Conservation (phyloP, 1,284 basidiomycete species). For the Waitea zeae region DNA sequence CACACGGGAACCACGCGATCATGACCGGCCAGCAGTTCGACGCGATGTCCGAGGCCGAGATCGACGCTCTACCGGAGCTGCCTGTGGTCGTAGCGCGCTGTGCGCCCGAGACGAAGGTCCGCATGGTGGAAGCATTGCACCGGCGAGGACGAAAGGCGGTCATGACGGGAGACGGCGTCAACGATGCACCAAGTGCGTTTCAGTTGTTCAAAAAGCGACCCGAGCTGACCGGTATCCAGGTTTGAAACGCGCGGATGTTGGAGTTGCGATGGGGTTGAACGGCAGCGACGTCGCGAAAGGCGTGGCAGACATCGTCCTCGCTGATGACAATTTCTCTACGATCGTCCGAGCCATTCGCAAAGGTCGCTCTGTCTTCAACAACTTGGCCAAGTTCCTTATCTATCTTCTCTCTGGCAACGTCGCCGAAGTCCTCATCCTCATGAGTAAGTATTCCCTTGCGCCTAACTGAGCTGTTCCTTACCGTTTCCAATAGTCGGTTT, state of each 20-base stretch:
- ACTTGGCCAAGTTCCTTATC: conserved; percentile 25
- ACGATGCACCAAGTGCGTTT: no score
- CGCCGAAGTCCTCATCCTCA: conserved; percentile 39
- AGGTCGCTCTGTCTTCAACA: conserved; percentile 31
- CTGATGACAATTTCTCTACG: conserved; percentile 59
- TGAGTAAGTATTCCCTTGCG: conserved; percentile 40
- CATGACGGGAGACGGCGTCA: no score
- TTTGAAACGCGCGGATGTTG: conserved; percentile 45
- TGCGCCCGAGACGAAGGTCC: conserved; percentile 26
- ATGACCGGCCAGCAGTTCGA: conserved; percentile 48
- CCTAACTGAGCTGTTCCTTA: no score
- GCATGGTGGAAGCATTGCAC: conserved; percentile 37
- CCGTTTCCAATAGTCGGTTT: conserved; percentile 53
- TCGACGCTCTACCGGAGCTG: conserved; percentile 34
- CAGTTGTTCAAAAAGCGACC: no score
- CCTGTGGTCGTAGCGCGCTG: conserved; percentile 43
- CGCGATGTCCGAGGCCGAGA: conserved; percentile 37
- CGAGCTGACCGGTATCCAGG: conserved; percentile 40
- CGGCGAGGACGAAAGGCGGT: conserved; percentile 27
- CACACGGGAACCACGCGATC: conserved; percentile 16
- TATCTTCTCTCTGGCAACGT: conserved; percentile 41
- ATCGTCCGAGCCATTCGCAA: conserved; percentile 52
- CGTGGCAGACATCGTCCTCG: conserved; percentile 43
- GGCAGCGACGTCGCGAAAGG: conserved; percentile 58
- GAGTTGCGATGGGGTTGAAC: conserved; percentile 58